Percentiles rank a stretch among this genome's conserved stretches.
Evolutionary conservation across 192 early-diverging fungal species (phyloP).

Genomic region (Radiomyces spectabilis): DNA sequence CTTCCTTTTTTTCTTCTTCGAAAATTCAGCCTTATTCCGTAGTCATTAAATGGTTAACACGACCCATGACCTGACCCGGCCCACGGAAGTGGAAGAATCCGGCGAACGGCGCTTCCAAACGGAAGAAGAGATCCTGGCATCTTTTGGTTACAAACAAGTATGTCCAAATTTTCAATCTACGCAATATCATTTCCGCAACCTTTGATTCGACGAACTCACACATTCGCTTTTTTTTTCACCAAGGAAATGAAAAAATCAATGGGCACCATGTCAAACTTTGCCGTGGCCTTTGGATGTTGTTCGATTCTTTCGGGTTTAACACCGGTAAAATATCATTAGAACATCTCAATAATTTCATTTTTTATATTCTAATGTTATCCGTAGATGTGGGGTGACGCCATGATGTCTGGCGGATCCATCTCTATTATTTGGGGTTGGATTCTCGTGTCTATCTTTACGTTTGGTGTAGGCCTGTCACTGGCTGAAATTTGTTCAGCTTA

Average conservation of each 20-base stretch:
- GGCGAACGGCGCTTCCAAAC: conserved; percentile 1
- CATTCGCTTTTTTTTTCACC: neutral
- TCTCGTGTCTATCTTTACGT: conserved; percentile 33
- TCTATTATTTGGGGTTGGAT: conserved; percentile 41
- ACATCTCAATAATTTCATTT: neutral
- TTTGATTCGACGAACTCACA: too few relatives aligned
- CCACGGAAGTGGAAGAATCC: conserved; percentile 4
- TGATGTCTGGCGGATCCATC: conserved; percentile 39
- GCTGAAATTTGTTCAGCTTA: conserved; percentile 44
- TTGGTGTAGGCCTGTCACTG: conserved; percentile 32
- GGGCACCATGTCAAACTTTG: conserved; percentile 37
- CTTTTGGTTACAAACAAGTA: conserved; percentile 28
- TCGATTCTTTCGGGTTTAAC: conserved; percentile 40
- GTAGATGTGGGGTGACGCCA: conserved; percentile 36
- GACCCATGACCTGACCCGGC: neutral
- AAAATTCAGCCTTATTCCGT: conserved; percentile 6
- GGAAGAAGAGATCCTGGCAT: conserved; percentile 8
- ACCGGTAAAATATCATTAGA: conserved; percentile 27
- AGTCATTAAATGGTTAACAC: conserved; percentile 9
- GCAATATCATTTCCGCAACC: neutral
- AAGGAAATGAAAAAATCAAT: conserved; percentile 38
- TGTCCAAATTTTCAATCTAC: neutral
- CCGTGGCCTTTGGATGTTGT: conserved; percentile 38
- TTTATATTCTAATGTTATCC: neutral
- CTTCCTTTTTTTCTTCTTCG: neutral